phyloP scores from a whole-genome alignment of 257 asterid species.

The Knoxia roxburghii region DNA sequence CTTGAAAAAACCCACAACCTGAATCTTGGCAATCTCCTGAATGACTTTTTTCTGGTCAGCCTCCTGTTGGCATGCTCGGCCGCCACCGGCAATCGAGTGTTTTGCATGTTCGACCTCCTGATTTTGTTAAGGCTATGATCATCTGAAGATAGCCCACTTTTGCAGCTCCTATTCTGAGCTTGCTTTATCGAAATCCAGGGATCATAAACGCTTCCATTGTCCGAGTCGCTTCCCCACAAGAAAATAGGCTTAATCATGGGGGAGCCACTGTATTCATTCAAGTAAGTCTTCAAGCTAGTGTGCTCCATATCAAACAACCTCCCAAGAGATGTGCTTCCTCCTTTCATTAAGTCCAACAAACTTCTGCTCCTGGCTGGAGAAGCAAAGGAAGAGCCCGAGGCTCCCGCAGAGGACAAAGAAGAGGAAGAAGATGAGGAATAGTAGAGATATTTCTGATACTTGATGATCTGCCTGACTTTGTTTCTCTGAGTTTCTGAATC shows the following conservation, averaged over 20 bases:
- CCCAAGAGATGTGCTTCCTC: slow-evolving; percentile 59
- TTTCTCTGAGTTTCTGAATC: slow-evolving; percentile 36
- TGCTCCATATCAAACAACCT: slow-evolving; percentile 71
- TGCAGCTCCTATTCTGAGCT: slow-evolving; percentile 3
- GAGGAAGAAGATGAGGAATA: slow-evolving; percentile 30
- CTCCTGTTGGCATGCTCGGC: slow-evolving; percentile 13
- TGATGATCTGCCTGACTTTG: slow-evolving; percentile 41
- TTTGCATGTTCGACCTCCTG: slow-evolving; percentile 2
- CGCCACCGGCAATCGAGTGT: not conserved
- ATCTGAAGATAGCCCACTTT: slow-evolving; percentile 17
- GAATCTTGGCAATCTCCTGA: slow-evolving; percentile 46
- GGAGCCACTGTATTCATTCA: slow-evolving; percentile 57
- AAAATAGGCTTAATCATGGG: slow-evolving; percentile 39
- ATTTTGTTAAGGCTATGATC: slow-evolving; percentile 2
- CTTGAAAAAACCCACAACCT: slow-evolving; percentile 45
- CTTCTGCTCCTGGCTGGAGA: slow-evolving; percentile 33
- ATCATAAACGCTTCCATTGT: slow-evolving; percentile 39
- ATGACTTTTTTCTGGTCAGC: slow-evolving; percentile 44
- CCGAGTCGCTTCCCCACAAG: slow-evolving; percentile 37
- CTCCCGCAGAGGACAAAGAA: slow-evolving; percentile 19
- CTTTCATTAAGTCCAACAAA: slow-evolving; percentile 56
- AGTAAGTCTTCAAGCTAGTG: slow-evolving; percentile 46
- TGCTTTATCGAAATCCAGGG: slow-evolving; percentile 42
- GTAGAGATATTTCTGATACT: slow-evolving; percentile 52
- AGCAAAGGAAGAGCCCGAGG: slow-evolving; percentile 30